Conservation (phyloP, 2,329 filamentous ascomycete genomes). For the Claviceps capensis region DNA sequence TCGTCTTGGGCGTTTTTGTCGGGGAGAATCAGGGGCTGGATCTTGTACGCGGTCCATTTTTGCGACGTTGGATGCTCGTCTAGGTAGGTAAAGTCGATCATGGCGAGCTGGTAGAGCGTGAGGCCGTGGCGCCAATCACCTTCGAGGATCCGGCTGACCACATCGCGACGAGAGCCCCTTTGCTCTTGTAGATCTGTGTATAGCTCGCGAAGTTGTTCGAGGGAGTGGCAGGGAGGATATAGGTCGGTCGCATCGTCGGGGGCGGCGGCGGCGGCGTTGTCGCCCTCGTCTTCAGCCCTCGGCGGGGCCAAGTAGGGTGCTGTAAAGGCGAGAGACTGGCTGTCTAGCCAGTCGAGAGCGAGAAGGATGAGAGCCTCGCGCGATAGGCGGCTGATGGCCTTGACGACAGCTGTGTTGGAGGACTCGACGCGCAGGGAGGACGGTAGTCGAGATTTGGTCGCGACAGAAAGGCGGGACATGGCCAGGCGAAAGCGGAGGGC, state of each 20-base stretch:
- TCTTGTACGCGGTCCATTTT: conserved; percentile 49
- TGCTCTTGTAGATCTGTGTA: conserved; percentile 47
- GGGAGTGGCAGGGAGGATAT: conserved; percentile 52
- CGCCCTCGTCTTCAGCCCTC: conserved; percentile 23
- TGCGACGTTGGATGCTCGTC: conserved; percentile 51
- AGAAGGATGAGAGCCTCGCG: conserved; percentile 59
- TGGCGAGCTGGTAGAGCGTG: conserved; percentile 52
- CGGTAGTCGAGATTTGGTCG: conserved; percentile 58
- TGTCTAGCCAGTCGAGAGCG: conserved; percentile 64
- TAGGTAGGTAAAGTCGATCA: conserved; percentile 53
- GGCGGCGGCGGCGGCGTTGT: conserved; percentile 16
- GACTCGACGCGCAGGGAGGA: conserved; percentile 56
- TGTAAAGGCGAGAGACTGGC: conserved; percentile 46
- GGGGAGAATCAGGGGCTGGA: conserved; percentile 36
- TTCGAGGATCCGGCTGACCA: conserved; percentile 48
- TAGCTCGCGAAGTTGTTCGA: conserved; percentile 51
- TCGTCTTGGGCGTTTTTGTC: conserved; percentile 23
- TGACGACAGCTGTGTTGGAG: conserved; percentile 48
- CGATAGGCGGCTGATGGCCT: conserved; percentile 55
- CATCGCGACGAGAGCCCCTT: conserved; percentile 48
- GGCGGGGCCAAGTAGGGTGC: conserved; percentile 18
- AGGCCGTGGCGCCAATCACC: conserved; percentile 57
- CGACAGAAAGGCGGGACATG: conserved; percentile 49
- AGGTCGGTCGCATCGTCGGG: conserved; percentile 50
- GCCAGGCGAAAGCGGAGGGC: neutral